Percentiles rank a stretch among this genome's conserved stretches.
Conservation (phyloP, 2,329 filamentous ascomycete genomes). For the Ophiocordyceps sinensis region DNA sequence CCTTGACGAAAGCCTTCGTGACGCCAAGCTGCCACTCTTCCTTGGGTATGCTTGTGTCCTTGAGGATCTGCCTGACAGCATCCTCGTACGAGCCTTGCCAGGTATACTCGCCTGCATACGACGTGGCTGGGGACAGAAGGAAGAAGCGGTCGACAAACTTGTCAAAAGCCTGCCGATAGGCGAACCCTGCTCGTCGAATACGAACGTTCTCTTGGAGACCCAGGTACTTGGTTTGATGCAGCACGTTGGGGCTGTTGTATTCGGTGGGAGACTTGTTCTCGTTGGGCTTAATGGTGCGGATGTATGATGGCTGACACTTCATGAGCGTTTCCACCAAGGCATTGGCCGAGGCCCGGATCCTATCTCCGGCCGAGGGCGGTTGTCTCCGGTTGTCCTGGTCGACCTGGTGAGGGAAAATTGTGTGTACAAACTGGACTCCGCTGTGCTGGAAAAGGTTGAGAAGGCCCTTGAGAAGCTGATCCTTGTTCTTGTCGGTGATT, state of each 20-base stretch:
- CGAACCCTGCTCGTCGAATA: conserved; percentile 90
- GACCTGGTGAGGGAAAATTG: conserved; percentile 80
- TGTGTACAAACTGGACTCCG: conserved; percentile 73
- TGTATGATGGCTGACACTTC: conserved; percentile 96
- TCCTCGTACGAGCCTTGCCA: conserved; percentile 83
- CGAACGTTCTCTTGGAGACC: conserved; percentile 99
- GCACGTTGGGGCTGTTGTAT: conserved; percentile 81
- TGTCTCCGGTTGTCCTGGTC: conserved; percentile 92
- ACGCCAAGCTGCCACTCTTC: conserved; percentile 97
- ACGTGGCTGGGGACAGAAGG: conserved; percentile 82
- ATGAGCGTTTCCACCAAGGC: conserved; percentile 88
- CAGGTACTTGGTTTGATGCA: conserved; percentile 98
- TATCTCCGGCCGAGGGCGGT: conserved; percentile 88
- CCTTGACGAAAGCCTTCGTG: conserved; percentile 96
- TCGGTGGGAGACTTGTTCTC: conserved; percentile 94
- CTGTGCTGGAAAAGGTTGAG: conserved; percentile 76
- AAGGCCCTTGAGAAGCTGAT: conserved; percentile 87
- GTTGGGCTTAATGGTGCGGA: conserved; percentile 97
- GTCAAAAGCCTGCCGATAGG: conserved; percentile 92
- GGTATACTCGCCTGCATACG: conserved; percentile 93
- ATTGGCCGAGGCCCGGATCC: conserved; percentile 90
- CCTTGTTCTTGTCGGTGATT: conserved; percentile 99
- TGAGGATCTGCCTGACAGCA: conserved; percentile 82
- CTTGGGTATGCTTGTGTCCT: conserved; percentile 86
- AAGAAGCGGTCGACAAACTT: conserved; percentile 98